Conservation (phyloP, 164 flowering plant genomes). For the Protea cynaroides region DNA sequence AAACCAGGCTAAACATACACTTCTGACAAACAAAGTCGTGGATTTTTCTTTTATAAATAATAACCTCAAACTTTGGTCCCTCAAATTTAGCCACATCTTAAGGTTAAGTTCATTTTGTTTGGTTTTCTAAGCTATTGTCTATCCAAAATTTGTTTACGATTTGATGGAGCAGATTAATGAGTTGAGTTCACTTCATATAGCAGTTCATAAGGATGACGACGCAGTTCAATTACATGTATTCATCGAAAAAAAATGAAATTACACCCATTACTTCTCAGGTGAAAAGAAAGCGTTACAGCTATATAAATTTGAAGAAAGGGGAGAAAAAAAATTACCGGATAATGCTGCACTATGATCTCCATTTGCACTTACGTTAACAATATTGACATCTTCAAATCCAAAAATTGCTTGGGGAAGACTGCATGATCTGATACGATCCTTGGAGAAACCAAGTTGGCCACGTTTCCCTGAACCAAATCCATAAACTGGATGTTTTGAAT, state of each 20-base stretch:
- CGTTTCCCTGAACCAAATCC: constrained; percentile 87
- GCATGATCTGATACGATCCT: constrained; percentile 31
- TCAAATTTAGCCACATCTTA: neutral
- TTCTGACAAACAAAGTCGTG: neutral
- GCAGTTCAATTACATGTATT: neutral
- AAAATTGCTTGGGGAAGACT: constrained; percentile 43
- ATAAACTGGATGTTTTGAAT: constrained; percentile 36
- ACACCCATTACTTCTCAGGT: neutral
- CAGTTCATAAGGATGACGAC: neutral
- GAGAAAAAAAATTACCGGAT: constrained; percentile 42
- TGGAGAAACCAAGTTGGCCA: constrained; percentile 72
- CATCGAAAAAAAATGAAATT: neutral
- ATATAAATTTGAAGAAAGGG: too few relatives aligned
- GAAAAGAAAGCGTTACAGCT: too few relatives aligned
- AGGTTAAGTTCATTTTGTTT: neutral
- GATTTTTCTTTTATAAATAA: neutral
- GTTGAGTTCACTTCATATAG: constrained; percentile 16
- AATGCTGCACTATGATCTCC: constrained; percentile 95
- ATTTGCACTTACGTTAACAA: constrained; percentile 51
- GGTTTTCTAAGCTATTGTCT: neutral
- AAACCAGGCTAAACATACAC: neutral
- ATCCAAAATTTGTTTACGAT: neutral
- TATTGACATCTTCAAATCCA: constrained; percentile 43
- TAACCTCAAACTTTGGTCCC: neutral
- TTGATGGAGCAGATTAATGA: neutral